Conservation (phyloP, 1,284 basidiomycete species). For the Heterobasidion parviporum region DNA sequence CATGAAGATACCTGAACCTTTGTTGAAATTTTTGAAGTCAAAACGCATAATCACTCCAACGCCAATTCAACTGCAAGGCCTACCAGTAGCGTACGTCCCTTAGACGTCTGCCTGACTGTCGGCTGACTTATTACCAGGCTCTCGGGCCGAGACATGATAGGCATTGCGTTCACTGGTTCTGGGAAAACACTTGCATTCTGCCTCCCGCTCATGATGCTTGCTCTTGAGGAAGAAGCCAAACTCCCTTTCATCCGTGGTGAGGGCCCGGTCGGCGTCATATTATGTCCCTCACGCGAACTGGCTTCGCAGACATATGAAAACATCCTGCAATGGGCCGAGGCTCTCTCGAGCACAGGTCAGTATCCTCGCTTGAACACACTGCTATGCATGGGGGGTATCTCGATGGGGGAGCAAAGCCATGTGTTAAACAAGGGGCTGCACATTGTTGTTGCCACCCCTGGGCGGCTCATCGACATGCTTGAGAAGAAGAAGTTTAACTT, state of each 20-base stretch:
- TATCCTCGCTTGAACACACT: constrained; percentile 86
- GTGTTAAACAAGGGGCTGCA: constrained; percentile 88
- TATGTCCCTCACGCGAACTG: constrained; percentile 93
- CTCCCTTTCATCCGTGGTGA: constrained; percentile 88
- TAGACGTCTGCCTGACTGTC: not conserved
- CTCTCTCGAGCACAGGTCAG: constrained; percentile 68
- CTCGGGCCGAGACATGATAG: constrained; percentile 87
- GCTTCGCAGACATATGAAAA: constrained; percentile 97
- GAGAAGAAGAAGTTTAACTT: constrained; percentile 91
- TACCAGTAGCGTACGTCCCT: constrained; percentile 78
- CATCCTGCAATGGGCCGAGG: constrained; percentile 77
- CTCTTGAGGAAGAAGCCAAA: constrained; percentile 87
- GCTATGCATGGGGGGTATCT: constrained; percentile 95
- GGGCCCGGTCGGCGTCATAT: constrained; percentile 90
- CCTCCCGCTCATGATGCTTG: constrained; percentile 90
- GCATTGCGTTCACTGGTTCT: constrained; percentile 75
- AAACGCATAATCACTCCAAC: constrained; percentile 87
- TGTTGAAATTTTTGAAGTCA: constrained; percentile 76
- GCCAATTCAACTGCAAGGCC: constrained; percentile 95
- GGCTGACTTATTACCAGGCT: constrained; percentile 41
- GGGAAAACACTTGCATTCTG: constrained; percentile 83
- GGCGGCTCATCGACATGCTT: constrained; percentile 93
- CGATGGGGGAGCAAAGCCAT: constrained; percentile 93
- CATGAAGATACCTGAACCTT: constrained; percentile 91
- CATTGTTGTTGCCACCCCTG: constrained; percentile 94